Percentiles rank a stretch among this genome's conserved stretches.
phyloP scores from a whole-genome alignment of 2,329 filamentous ascomycete species.

The Aphanoascus verrucosus region DNA sequence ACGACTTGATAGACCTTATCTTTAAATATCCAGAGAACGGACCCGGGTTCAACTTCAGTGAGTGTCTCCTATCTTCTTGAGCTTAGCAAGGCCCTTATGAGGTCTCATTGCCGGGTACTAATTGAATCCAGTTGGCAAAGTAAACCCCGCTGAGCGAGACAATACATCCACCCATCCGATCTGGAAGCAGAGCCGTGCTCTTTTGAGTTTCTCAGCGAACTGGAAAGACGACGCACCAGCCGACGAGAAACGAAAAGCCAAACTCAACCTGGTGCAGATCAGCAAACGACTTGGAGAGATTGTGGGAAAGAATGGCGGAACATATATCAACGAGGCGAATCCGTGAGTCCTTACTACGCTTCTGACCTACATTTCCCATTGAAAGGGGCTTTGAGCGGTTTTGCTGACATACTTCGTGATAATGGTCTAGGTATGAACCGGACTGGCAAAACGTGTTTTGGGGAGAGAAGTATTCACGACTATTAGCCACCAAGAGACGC shows the following conservation, averaged over 20 bases:
- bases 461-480: slow-evolving; percentile 35
- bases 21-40: slow-evolving; percentile 19
- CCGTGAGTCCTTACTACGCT: slow-evolving; percentile 14
- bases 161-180: slow-evolving; percentile 23
- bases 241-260: slow-evolving; percentile 19
- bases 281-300: slow-evolving; percentile 22
- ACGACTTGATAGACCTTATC: slow-evolving; percentile 21
- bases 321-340: slow-evolving; percentile 21
- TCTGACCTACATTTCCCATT: not conserved
- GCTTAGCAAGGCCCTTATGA: not conserved
- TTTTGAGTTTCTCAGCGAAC: slow-evolving; percentile 22
- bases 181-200: slow-evolving; percentile 21
- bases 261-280: slow-evolving; percentile 20
- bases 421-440: slow-evolving; percentile 21
- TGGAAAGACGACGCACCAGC: slow-evolving; percentile 23
- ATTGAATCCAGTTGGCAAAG: slow-evolving; percentile 21
- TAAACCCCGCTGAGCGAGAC: slow-evolving; percentile 21
- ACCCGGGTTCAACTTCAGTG: slow-evolving; percentile 25
- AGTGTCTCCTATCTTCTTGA: slow-evolving; percentile 2
- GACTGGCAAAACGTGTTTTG: slow-evolving; percentile 25
- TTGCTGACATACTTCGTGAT: not conserved
- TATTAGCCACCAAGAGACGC: slow-evolving; percentile 37
- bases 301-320: slow-evolving; percentile 21
- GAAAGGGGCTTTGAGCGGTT: not conserved
- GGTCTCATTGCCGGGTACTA: not conserved